Evolutionary conservation across 495 filamentous ascomycete genomes (phyloP), one percentile per base, ranked within the genome.

Genomic region (Neurospora hispaniola): DNA sequence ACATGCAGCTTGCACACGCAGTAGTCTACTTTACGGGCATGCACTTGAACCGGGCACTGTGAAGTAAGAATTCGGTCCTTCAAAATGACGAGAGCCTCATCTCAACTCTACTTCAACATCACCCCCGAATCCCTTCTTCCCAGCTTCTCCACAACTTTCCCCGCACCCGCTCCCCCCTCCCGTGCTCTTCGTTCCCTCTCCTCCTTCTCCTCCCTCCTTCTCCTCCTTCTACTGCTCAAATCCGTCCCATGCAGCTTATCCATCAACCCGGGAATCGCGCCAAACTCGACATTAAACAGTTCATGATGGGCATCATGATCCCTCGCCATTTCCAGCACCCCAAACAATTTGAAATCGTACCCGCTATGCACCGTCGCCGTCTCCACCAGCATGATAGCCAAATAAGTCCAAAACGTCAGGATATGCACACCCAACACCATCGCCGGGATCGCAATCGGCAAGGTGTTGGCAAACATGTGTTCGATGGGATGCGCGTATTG

Each of bases 401-500:
- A 69, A 71, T 85, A 88, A 5, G 76, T 70, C 86, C 85, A 88
- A 72, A 87, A 84, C 0, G 86, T 88, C 43, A 89, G 39, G 2
- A 89, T 74, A 72, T 89, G 85, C 14, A 80, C 79, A 8, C 78
- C 69, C 40, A 88, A 62, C 2, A 88, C 12, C 77, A 86, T 72
- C n/a, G 85, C 82, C 12, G 87, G 87, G 5, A 88, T 73, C 4
- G 84, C 81, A 5, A 89, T 82, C 2, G 88, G 87, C 11, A 90
- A 77, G 20, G 81, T 81, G 73, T 88, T 88, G 16, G 87, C 85
- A 20, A 89, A 69, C 7, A 89, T 73, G 71, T 89, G 86, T 79
- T 90, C 89, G 20, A 88, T 62, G 0, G 88, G 88, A 73, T 89
- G 87, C 1, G 88, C 85, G 70, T 87, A 90, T 71, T 90, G 86